Evolutionary conservation across 148 eudicot genomes (phyloP).

Genomic region (Beta vulgaris): DNA sequence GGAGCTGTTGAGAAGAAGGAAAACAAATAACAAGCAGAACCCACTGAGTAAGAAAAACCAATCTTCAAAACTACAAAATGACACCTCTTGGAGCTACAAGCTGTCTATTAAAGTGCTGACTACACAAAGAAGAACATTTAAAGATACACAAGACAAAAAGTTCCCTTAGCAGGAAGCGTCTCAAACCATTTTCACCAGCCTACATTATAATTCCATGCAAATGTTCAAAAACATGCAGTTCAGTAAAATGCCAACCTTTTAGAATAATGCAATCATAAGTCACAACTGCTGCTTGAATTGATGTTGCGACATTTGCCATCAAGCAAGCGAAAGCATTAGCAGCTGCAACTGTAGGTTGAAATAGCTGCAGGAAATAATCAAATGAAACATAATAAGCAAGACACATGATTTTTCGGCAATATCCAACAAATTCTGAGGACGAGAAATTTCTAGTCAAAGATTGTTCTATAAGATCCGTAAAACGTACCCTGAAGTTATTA

Average conservation of each 20-base stretch:
- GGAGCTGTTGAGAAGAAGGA: too few species aligned
- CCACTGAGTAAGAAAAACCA: too few species aligned
- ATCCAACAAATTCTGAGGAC: neutral
- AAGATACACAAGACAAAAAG: neutral
- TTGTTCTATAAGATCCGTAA: too few species aligned
- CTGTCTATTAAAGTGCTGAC: neutral
- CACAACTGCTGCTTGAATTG: conserved; percentile 94
- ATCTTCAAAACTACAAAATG: too few species aligned
- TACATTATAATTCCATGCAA: conserved; percentile 3
- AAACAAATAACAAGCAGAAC: neutral
- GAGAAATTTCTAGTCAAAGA: neutral
- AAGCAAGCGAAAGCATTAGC: conserved; percentile 91
- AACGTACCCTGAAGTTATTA: too few species aligned
- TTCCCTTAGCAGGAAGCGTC: neutral
- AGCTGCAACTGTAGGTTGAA: conserved; percentile 69
- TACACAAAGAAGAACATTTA: neutral
- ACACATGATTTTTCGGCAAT: neutral
- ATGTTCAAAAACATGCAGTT: neutral
- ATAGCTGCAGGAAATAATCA: conserved; percentile 64
- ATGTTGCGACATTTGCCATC: conserved; percentile 88
- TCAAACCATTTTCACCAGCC: conserved; percentile 4
- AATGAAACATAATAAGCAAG: too few species aligned
- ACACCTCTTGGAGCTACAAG: too few species aligned
- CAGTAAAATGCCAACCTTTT: conserved; percentile 51
- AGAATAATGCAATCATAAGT: conserved; percentile 76